These are phyloP conservation scores for Grammothele lineata DNA, from an alignment of 768 basidiomycete species.

Conservation along the genomic window DNA sequence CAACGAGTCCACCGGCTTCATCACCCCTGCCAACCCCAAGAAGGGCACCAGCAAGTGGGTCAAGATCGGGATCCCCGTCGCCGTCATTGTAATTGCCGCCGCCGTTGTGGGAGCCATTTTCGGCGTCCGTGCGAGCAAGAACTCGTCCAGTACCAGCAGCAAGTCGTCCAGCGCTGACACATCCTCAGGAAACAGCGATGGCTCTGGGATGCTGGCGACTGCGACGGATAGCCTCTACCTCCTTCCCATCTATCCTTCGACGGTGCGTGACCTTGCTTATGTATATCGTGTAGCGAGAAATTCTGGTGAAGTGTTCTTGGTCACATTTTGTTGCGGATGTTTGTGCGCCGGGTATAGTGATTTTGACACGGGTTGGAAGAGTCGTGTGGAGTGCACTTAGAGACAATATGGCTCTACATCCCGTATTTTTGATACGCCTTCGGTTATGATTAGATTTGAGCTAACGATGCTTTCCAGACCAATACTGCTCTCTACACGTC, in stretches of 20 bases:
- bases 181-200: constrained; percentile 46
- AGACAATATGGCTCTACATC: no score
- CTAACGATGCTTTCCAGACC: constrained; percentile 59
- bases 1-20: constrained; percentile 64
- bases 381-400: no score
- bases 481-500: constrained; percentile 65
- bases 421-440: no score
- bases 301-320: neutral
- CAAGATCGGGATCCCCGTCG: constrained; percentile 68
- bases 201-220: constrained; percentile 66
- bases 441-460: no score
- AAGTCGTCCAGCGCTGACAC: constrained; percentile 15
- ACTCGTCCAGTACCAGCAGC: constrained; percentile 20
- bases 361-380: no score
- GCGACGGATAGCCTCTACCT: constrained; percentile 76
- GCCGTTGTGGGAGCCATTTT: constrained; percentile 79
- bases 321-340: no score
- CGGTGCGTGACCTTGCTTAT: constrained; percentile 50
- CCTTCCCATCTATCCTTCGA: constrained; percentile 84
- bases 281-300: neutral
- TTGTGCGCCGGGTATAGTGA: no score
- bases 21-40: constrained; percentile 46
- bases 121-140: constrained; percentile 53
- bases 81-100: constrained; percentile 56
- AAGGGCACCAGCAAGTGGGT: constrained; percentile 65